Percentiles rank a stretch among this genome's conserved stretches.
These are phyloP conservation scores for Phalaenopsis equestris DNA, from an alignment of 106 monocot genomes.

Conservation along the genomic window DNA sequence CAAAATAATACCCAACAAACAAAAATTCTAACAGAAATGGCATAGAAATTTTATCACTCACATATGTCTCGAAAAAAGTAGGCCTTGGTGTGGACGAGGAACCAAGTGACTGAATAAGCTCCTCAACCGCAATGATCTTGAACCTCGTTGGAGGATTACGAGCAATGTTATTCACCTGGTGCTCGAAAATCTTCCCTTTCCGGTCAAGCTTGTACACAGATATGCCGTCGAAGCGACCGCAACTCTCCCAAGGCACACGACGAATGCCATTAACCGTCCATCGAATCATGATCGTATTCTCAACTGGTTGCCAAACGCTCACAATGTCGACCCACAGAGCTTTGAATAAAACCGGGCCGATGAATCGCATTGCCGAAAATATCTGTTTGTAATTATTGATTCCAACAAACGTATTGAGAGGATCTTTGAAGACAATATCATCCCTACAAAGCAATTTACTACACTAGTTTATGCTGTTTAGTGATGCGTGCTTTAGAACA, in stretches of 20 bases:
- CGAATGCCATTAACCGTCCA: slow-evolving; percentile 80
- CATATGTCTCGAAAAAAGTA: slow-evolving; percentile 44
- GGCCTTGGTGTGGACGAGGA: slow-evolving; percentile 64
- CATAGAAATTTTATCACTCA: slow-evolving; percentile 5
- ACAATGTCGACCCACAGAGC: slow-evolving; percentile 55
- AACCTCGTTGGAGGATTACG: slow-evolving; percentile 59
- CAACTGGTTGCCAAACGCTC: slow-evolving; percentile 73
- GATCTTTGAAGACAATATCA: slow-evolving; percentile 84
- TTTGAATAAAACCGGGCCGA: slow-evolving; percentile 59
- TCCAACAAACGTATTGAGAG: slow-evolving; percentile 62
- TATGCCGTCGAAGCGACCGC: slow-evolving; percentile 69
- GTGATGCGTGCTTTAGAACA: no score
- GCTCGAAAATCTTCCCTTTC: slow-evolving; percentile 85
- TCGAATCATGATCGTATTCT: slow-evolving; percentile 72
- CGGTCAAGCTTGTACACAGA: slow-evolving; percentile 84
- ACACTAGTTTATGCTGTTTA: no score
- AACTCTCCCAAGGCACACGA: slow-evolving; percentile 71
- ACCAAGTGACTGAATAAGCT: slow-evolving; percentile 57
- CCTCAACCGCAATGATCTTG: slow-evolving; percentile 36
- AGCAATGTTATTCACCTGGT: slow-evolving; percentile 62
- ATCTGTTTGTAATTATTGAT: slow-evolving; percentile 68
- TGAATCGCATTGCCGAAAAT: slow-evolving; percentile 47
- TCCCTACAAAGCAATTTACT: slow-evolving; percentile 33
- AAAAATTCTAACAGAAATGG: slow-evolving; percentile 29
- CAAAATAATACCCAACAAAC: slow-evolving; percentile 44